Base-by-base conservation (phyloP, 2,329 filamentous ascomycete species). In the Microcyclosporella mali region DNA sequence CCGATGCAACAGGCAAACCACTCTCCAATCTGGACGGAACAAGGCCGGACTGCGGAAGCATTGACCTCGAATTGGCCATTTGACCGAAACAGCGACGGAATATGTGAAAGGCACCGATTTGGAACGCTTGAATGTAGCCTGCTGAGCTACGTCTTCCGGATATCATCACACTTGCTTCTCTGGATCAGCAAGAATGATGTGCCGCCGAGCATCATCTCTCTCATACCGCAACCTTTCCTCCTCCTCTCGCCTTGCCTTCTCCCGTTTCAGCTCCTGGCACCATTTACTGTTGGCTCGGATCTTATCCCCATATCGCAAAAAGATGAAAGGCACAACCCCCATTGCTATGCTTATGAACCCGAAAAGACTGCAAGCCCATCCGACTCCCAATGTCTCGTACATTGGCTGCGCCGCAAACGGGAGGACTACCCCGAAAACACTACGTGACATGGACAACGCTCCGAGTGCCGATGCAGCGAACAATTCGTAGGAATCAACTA, bases 401-500 rank as follows among this genome's bases (percentile, higher is more conserved):
- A 89, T 67, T 0, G 70, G 68, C 36, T 56, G 59, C 19, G 69
- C 66, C 0, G 68, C 70, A 51, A 73, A 73, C 7, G 70, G 70
- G 16, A 72, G 40, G 2, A 69, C 61, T 0, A 86, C 87, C 46
- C 84, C 88, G 69, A 94, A 92, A 15, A 75, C 72, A 51, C 82
- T 88, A 40, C 89, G 77, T 44, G 84, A 77, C 62, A 92, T 86
- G 35, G 82, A 84, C 58, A 94, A 92, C 33, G 88, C 87, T 10
- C 88, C 87, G 63, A 95, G 73, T 3, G 88, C 87, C 45, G 76
- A 81, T 35, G 85, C 85, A 18, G 84, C 84, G 61, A 85, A 88
- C 18, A 79, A 65, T 41, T 84, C 82, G 64, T 89, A 89, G 16
- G 84, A 82, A 43, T 75, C 71, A 25, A 73, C 69, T 14, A 73